Base-by-base conservation (phyloP, 495 filamentous ascomycete species). In the Lasiosphaeria hispida region DNA sequence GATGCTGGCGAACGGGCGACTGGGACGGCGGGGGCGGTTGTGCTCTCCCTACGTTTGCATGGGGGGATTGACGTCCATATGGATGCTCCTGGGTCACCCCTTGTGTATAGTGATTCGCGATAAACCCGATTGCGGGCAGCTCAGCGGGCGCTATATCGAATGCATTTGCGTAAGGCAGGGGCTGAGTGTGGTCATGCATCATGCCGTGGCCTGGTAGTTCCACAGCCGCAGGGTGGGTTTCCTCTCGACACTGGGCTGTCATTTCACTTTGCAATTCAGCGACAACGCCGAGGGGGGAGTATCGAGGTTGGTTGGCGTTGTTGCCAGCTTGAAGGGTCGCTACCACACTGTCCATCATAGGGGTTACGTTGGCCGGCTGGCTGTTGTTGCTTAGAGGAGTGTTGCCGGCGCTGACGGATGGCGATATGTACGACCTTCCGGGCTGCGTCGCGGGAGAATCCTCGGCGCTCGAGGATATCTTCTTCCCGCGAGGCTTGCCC, bases 251-350 rank as follows among this genome's bases (percentile, higher is more conserved):
- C 56, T 45, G 68, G 50, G 50, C 72, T 40, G 64, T 74, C 36
- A 48, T 23, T 33, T 73, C 70, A 49, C 67, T 77, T 48, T 67
- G 58, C 18, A 80, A 62, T 58, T 80, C 77, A 4, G 77, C 69
- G 17, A 80, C 65, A n/a, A 69, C 59, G n/a, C 76, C 75, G 30
- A 77, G 55, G 0, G 77, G 71, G 18, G 73, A 69, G 53, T 69
- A 67, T 37, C 45, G 53, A 4, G 45, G 53, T 13, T 30, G 17
- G 19, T 34, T 0, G 14, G 35, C 1, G 11, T 19, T n/a, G 37
- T 7, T 14, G 39, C 37, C 7, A 23, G 34, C 15, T 23, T 19
- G 38, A 40, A 33, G 19, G 3, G 37, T 43, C 8, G 33, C 39
- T n/a, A 19, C 44, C 6, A 42, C 48, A 11, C 35, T 45, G 23